Conservation (phyloP, 441 rosid genomes). For the Mallotus repandus region DNA sequence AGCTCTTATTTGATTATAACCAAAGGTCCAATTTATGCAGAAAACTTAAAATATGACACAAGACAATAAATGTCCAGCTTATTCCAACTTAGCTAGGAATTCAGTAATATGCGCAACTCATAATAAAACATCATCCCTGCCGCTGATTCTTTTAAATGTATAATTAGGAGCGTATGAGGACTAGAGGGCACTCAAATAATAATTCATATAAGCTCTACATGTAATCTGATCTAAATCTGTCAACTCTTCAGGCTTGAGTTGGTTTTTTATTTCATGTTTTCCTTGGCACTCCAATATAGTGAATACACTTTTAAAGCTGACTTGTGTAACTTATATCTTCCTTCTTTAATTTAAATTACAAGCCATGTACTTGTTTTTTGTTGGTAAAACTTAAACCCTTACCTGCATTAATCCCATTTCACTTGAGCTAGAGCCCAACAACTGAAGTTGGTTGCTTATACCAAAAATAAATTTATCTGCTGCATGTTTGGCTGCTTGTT, state of each 20-base stretch:
- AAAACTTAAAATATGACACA: neutral
- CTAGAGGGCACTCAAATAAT: neutral
- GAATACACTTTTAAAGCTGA: neutral
- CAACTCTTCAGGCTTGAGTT: neutral
- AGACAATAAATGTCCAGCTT: neutral
- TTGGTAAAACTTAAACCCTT: neutral
- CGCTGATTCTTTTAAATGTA: neutral
- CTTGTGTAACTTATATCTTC: neutral
- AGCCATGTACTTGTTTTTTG: neutral
- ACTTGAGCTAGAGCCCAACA: neutral
- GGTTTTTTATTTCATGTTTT: neutral
- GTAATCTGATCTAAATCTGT: no score
- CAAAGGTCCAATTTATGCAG: neutral
- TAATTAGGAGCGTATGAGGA: neutral
- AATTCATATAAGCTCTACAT: no score
- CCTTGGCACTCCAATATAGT: neutral
- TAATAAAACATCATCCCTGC: neutral
- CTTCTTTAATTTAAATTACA: neutral
- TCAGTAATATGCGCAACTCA: neutral
- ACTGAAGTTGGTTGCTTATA: slow-evolving; percentile 4
- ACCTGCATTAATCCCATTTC: slow-evolving; percentile 16
- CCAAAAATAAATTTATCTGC: neutral
- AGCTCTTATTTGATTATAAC: neutral
- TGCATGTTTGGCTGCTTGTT: slow-evolving; percentile 6
- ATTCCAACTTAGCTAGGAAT: neutral